These are phyloP conservation scores for Ceratocystis diversiconidia DNA, from an alignment of 2,329 filamentous ascomycete genomes.

Conservation along the genomic window DNA sequence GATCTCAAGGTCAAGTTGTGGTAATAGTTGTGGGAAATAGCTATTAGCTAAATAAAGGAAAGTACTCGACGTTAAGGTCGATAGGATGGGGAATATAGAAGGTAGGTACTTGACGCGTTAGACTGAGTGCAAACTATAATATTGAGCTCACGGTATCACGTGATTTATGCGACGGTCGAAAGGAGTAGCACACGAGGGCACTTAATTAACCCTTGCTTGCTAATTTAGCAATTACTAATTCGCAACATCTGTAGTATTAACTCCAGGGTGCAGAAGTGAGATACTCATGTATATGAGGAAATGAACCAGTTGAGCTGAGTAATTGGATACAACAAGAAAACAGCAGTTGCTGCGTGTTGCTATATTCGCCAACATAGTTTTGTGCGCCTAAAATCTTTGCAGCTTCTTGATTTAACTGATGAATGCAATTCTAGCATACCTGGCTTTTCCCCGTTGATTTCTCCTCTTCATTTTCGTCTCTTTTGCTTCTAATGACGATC, in stretches of 20 bases:
- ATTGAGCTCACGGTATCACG: background rate
- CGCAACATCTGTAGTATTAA: background rate
- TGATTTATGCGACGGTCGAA: background rate
- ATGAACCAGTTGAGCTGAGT: no score
- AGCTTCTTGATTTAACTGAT: background rate
- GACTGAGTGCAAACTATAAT: background rate
- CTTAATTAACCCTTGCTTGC: no score
- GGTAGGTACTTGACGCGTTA: background rate
- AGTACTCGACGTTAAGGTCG: background rate
- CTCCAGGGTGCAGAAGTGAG: no score
- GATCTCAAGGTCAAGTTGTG: background rate
- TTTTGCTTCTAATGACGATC: background rate
- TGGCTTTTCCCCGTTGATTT: background rate
- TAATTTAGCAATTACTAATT: background rate
- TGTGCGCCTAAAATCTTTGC: conserved; percentile 4
- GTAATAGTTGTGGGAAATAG: background rate
- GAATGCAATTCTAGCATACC: background rate
- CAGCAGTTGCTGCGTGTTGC: background rate
- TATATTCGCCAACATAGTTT: background rate
- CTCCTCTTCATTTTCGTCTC: background rate
- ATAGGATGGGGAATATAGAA: background rate
- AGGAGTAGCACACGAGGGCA: background rate
- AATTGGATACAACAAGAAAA: background rate
- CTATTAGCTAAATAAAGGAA: background rate
- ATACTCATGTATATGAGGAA: no score